Evolutionary conservation across 495 filamentous ascomycete genomes (phyloP).

Genomic region (Mytilinidion resinicola): DNA sequence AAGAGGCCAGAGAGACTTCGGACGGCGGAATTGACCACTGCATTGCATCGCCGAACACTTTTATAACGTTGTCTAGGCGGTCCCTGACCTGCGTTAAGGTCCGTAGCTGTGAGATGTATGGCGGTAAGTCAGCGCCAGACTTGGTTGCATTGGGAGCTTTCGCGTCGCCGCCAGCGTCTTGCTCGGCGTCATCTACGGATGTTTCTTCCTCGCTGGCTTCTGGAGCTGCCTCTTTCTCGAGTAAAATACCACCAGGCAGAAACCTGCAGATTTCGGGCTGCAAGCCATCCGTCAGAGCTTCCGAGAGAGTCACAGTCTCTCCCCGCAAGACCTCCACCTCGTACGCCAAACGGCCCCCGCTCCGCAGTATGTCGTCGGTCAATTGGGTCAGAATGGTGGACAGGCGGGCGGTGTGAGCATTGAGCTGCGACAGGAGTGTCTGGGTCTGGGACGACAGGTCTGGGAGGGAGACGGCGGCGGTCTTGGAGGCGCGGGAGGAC

Average conservation of each 20-base stretch:
- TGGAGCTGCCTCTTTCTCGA: conserved; percentile 12
- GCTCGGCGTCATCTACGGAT: not conserved
- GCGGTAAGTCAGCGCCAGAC: conserved; percentile 39
- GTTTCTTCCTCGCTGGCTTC: not conserved
- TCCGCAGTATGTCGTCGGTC: conserved; percentile 89
- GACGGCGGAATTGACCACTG: conserved; percentile 84
- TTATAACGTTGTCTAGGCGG: conserved; percentile 76
- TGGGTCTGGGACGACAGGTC: conserved; percentile 78
- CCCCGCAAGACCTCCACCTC: conserved; percentile 90
- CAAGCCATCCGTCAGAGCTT: conserved; percentile 65
- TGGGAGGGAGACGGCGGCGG: conserved; percentile 55
- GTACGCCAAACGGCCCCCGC: conserved; percentile 80
- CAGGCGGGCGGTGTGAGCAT: conserved; percentile 75
- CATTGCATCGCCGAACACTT: conserved; percentile 88
- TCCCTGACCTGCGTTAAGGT: conserved; percentile 76
- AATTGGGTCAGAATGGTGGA: conserved; percentile 78
- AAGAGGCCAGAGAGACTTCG: conserved; percentile 51
- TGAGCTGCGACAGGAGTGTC: conserved; percentile 74
- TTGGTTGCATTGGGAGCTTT: conserved; percentile 12
- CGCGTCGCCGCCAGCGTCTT: not conserved
- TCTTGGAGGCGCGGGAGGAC: conserved; percentile 28
- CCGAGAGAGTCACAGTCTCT: conserved; percentile 70
- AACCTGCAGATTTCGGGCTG: conserved; percentile 65
- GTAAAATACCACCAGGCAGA: conserved; percentile 46
- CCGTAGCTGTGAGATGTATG: conserved; percentile 68